phyloP scores from a whole-genome alignment of 352 stramenopile species.

The Phytophthora tubulina region DNA sequence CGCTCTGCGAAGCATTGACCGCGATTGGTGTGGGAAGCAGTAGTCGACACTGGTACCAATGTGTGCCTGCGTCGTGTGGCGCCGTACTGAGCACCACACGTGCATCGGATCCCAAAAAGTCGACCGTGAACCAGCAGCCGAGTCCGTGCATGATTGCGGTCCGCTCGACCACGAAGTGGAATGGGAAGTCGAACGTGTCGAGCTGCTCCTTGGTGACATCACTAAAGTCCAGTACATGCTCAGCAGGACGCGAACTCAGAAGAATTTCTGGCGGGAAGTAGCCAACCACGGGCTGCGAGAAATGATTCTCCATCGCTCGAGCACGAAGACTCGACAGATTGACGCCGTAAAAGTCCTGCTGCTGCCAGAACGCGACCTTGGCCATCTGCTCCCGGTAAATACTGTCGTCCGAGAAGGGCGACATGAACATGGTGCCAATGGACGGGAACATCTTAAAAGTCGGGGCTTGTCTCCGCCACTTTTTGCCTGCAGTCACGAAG shows the following conservation, averaged over 20 bases:
- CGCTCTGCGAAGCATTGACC: conserved; percentile 90
- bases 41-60: conserved; percentile 95
- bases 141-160: conserved; percentile 97
- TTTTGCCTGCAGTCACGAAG: conserved; percentile 95
- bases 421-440: conserved; percentile 97
- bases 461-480: conserved; percentile 90
- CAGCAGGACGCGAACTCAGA: conserved; percentile 59
- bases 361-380: conserved; percentile 96
- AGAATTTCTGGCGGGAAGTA: conserved; percentile 91
- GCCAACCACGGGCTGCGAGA: conserved; percentile 95
- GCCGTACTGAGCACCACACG: conserved; percentile 90
- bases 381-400: conserved; percentile 94
- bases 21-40: conserved; percentile 92
- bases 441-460: conserved; percentile 97
- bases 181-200: conserved; percentile 92
- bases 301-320: conserved; percentile 98
- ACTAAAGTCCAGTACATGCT: conserved; percentile 90
- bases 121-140: conserved; percentile 99
- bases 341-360: conserved; percentile 97
- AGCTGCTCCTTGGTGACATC: conserved; percentile 82
- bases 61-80: conserved; percentile 73
- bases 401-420: conserved; percentile 95
- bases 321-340: conserved; percentile 94
- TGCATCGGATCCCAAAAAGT: conserved; percentile 94
- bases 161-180: conserved; percentile 87